These are phyloP conservation scores for Capsicum pubescens DNA, from an alignment of 257 asterid genomes.

Conservation along the genomic window DNA sequence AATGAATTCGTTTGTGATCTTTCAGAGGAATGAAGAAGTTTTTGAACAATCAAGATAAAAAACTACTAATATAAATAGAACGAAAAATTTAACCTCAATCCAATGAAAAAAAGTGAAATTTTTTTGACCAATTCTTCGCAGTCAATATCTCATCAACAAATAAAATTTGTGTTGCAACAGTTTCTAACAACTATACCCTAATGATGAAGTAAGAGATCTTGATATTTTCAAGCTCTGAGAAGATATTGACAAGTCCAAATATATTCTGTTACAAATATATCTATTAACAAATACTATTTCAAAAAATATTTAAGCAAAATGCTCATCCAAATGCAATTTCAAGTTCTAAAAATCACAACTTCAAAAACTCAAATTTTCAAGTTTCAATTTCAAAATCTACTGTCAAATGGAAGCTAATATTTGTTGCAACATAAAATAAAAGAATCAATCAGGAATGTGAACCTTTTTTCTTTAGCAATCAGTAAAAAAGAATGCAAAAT, in stretches of 20 bases:
- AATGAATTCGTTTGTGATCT: not conserved
- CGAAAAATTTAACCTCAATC: constrained; percentile 56
- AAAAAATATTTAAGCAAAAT: no score
- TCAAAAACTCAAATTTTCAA: no score
- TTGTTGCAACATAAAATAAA: not conserved
- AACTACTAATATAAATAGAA: not conserved
- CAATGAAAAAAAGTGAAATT: constrained; percentile 70
- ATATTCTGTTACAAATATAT: constrained; percentile 57
- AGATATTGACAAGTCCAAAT: constrained; percentile 62
- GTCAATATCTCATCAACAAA: constrained; percentile 74
- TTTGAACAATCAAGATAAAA: not conserved
- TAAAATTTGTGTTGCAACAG: constrained; percentile 65
- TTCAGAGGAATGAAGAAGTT: not conserved
- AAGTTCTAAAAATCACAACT: no score
- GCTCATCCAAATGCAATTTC: no score
- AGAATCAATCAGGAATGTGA: not conserved
- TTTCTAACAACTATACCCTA: constrained; percentile 67
- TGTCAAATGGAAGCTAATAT: no score
- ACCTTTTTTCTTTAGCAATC: not conserved
- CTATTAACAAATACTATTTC: no score
- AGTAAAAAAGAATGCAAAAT: not conserved
- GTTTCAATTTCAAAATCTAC: no score
- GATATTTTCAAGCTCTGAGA: constrained; percentile 66
- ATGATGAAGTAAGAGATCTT: constrained; percentile 58
- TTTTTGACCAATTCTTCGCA: constrained; percentile 73